phyloP scores from a whole-genome alignment of 2,329 filamentous ascomycete genomes.

The Colletotrichum sp. region DNA sequence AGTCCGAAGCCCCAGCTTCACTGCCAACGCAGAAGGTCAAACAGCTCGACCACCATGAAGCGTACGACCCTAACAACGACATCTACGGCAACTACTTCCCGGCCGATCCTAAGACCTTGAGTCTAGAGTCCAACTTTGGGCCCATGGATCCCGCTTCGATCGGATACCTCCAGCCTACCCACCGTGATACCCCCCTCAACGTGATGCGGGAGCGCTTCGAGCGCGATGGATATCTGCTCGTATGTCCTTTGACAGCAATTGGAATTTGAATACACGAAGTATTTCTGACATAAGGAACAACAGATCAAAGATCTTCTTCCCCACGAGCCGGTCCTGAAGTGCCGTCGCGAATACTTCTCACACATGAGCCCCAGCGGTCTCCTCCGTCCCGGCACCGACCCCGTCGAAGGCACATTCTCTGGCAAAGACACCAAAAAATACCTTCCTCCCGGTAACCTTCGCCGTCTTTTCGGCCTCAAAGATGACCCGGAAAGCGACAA shows the following conservation, averaged over 20 bases:
- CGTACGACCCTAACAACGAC: neutral
- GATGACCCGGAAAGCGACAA: neutral
- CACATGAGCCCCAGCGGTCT: constrained; percentile 19
- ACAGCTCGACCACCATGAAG: neutral
- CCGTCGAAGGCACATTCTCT: constrained; percentile 15
- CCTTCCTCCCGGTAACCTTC: constrained; percentile 1
- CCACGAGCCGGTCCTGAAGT: constrained; percentile 4
- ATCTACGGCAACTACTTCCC: constrained; percentile 2
- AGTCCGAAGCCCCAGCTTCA: neutral
- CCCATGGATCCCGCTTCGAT: neutral
- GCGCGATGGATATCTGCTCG: constrained; percentile 9
- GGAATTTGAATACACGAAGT: neutral
- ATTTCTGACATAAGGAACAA: neutral
- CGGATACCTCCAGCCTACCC: neutral
- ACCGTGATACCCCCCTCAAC: neutral
- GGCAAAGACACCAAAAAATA: neutral
- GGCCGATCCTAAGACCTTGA: neutral
- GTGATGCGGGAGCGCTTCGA: constrained; percentile 9
- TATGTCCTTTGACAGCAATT: neutral
- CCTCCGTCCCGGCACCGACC: constrained; percentile 7
- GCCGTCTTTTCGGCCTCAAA: neutral
- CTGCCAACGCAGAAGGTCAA: neutral
- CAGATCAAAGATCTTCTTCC: constrained; percentile 5
- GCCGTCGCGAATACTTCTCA: constrained; percentile 15
- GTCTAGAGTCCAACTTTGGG: neutral